Evolutionary conservation across 2,329 filamentous ascomycete genomes (phyloP).

Genomic region (Ambrosiella xylebori): DNA sequence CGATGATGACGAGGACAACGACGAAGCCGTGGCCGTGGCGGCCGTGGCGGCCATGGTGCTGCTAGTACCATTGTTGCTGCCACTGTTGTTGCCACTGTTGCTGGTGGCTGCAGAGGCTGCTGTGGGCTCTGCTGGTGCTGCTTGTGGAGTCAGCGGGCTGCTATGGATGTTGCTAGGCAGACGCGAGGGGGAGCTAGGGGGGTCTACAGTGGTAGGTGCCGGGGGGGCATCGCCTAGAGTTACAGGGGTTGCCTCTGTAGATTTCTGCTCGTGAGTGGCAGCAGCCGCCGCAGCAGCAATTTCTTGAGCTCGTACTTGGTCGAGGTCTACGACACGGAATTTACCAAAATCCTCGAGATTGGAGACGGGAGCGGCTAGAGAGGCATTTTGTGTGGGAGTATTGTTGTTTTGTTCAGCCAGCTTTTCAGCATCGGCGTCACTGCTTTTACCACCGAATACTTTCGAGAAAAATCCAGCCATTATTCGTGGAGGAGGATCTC

Average conservation of each 20-base stretch:
- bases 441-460: constrained; percentile 3
- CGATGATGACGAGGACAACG: neutral
- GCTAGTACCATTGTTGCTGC: too few relatives aligned
- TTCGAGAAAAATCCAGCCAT: constrained; percentile 12
- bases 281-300: neutral
- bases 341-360: neutral
- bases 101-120: too few relatives aligned
- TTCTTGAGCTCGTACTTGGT: constrained; percentile 1
- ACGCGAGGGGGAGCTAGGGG: too few relatives aligned
- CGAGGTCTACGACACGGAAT: constrained; percentile 1
- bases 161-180: too few relatives aligned
- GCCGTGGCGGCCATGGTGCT: neutral
- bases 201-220: too few relatives aligned
- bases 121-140: too few relatives aligned
- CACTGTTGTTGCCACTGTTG: too few relatives aligned
- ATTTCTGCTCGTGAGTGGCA: neutral
- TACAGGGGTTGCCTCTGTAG: neutral
- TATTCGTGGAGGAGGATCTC: neutral
- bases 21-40: neutral
- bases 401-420: neutral
- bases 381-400: neutral
- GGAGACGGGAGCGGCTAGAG: neutral
- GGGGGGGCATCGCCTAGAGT: too few relatives aligned
- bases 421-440: neutral
- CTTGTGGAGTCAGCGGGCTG: too few relatives aligned